Evolutionary conservation across 148 eudicot species (phyloP).

Genomic region (Camellia granthamiana): DNA sequence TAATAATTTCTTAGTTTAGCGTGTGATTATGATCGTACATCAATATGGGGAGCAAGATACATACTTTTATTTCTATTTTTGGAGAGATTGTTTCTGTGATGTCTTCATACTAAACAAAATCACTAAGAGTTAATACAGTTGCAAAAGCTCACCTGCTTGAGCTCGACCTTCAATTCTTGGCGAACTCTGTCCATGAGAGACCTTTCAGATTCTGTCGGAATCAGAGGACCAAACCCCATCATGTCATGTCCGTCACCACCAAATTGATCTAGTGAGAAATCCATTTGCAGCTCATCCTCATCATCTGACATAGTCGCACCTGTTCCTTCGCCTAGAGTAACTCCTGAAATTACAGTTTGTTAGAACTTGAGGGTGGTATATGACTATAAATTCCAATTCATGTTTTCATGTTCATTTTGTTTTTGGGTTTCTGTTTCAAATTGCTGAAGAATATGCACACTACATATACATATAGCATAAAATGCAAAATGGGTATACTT

Average conservation of each 20-base stretch:
- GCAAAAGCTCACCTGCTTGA: constrained; percentile 64
- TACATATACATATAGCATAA: too few species aligned
- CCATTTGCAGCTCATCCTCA: constrained; percentile 81
- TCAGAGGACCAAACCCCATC: constrained; percentile 89
- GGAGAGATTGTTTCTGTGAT: not conserved
- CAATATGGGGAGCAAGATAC: too few species aligned
- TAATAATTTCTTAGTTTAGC: too few species aligned
- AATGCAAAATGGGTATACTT: too few species aligned
- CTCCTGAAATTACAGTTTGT: constrained; percentile 34
- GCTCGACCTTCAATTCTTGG: constrained; percentile 87
- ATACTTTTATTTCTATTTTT: too few species aligned
- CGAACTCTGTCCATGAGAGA: constrained; percentile 96
- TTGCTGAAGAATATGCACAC: not conserved
- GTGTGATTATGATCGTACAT: too few species aligned
- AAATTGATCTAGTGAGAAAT: constrained; percentile 62
- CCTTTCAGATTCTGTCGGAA: constrained; percentile 94
- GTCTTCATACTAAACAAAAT: not conserved
- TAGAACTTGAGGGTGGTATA: not conserved
- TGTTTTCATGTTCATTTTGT: not conserved
- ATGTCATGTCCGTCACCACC: constrained; percentile 60
- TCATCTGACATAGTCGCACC: constrained; percentile 98
- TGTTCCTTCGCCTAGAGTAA: constrained; percentile 63
- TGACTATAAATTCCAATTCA: not conserved
- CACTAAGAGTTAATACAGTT: not conserved
- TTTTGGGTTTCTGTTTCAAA: not conserved